Evolutionary conservation across 2,329 filamentous ascomycete genomes (phyloP).

Genomic region (Waltergamsia citrina): DNA sequence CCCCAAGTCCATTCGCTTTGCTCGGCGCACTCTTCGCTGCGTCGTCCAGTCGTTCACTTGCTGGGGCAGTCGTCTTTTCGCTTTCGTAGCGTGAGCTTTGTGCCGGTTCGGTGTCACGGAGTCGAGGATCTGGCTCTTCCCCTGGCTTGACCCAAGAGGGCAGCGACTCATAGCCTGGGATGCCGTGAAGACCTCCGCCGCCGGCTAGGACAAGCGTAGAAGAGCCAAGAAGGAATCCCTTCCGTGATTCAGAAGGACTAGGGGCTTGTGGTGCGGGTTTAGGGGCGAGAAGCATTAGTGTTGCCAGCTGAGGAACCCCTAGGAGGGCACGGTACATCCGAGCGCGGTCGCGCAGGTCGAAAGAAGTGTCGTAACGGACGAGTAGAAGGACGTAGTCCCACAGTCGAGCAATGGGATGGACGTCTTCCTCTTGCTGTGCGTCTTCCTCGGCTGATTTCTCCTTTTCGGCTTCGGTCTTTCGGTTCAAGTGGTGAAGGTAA

Average conservation of each 20-base stretch:
- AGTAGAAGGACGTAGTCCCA: slow-evolving; percentile 82
- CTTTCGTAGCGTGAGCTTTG: slow-evolving; percentile 18
- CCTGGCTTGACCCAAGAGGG: slow-evolving; percentile 80
- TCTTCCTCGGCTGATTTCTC: slow-evolving; percentile 22
- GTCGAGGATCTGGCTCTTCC: slow-evolving; percentile 64
- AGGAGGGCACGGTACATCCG: slow-evolving; percentile 83
- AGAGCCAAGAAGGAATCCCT: slow-evolving; percentile 70
- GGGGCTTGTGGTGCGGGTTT: slow-evolving; percentile 89
- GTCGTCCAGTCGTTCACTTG: slow-evolving; percentile 55
- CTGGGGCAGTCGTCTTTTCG: slow-evolving; percentile 33
- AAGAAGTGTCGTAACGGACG: slow-evolving; percentile 87
- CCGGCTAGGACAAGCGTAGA: slow-evolving; percentile 77
- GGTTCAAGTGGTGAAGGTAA: slow-evolving; percentile 79
- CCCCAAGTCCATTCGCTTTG: slow-evolving; percentile 41
- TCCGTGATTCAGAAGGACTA: slow-evolving; percentile 77
- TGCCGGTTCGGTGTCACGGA: slow-evolving; percentile 46
- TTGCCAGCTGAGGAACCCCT: slow-evolving; percentile 75
- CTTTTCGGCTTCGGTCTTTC: slow-evolving; percentile 35
- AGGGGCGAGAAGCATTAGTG: slow-evolving; percentile 80
- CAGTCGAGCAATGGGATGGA: slow-evolving; percentile 63
- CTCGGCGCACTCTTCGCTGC: slow-evolving; percentile 28
- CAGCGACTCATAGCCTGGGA: slow-evolving; percentile 69
- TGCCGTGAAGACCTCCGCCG: slow-evolving; percentile 61
- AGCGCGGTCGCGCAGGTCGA: slow-evolving; percentile 85
- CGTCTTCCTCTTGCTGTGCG: slow-evolving; percentile 18